Evolutionary conservation across 192 early-diverging fungal species (phyloP), one percentile per base, ranked within the genome.

Genomic region (Cladochytrium replicatum): DNA sequence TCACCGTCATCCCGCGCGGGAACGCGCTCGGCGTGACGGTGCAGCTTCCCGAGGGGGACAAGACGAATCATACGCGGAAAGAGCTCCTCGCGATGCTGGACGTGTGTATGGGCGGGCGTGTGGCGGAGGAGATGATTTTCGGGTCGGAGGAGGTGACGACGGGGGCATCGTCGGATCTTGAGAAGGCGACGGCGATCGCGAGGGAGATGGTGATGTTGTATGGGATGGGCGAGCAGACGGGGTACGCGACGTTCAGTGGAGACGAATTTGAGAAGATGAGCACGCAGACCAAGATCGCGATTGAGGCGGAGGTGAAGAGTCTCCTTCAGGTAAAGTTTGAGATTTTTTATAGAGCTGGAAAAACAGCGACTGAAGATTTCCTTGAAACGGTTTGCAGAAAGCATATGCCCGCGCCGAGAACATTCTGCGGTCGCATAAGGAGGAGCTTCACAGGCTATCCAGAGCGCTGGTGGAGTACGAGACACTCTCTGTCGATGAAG

Each of bases 71-170:
- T 77, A 91, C 85, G 13, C 77, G 80, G 58, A 75, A 84, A 28
- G 91, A 97, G 61, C 84, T 87, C 46, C 42, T 86, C 39, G 93
- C 96, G 19, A 71, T 82, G 58, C 66, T 97, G 26, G 94, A 98
- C 67, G 92, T 99, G 11, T 87, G 83, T 54, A 93, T 99, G 93
- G 97, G 94, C 29, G 97, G 97, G n/a, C 78, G 94, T 2, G 91
- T 86, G 0, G 97, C 94, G 1, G 97, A 99, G 55, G 92, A 97
- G 60, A 72, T 98, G 48, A 86, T 97, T n/a, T 97, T 84, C 75
- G 94, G 94, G 4, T 41, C 72, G 0, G 92, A 97, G 11, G 84
- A 90, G 60, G 88, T 97, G 7, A 93, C 97, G 0, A 89, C 90
- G 19, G 97, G 97, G 4, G 89, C 91, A 23, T 80, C 82, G 41